Base-by-base conservation (phyloP, 2,329 filamentous ascomycete genomes). In the Aspergillus eucalypticola region DNA sequence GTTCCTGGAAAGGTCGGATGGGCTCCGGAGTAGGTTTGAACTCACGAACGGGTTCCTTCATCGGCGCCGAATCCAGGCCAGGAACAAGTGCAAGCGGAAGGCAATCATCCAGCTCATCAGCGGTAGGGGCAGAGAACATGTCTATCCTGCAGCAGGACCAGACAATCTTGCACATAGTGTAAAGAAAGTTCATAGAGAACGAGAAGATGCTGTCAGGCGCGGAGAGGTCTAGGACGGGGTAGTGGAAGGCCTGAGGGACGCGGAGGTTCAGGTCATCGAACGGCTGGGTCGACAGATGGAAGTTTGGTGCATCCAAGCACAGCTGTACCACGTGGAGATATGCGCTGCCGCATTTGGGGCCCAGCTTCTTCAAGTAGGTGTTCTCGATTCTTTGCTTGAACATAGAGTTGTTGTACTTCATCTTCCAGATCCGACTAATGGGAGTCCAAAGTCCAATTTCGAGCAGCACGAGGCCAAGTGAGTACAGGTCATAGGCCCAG, bases 391-490 rank as follows among this genome's bases (percentile, higher is more conserved):
- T 79, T 53, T 84, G 78, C 70, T 87, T 87, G 76, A 88, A 88
- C 73, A 86, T 85, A 17, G 79, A 75, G 19, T 85, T 80, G 23
- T 82, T 83, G 70, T 89, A 89, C 69, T 88, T 88, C 62, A 82
- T 77, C 68, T 89, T 89, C 83, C 85, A 88, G 19, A 88, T 71
- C 59, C 84, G 83, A 57, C 82, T 82, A 25, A 88, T 77, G 0
- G 86, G 86, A 29, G 82, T 81, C 86, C 86, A 89, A 3, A 88
- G 73, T 4, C 86, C 86, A 61, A 88, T 83, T 66, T 89, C 86
- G 29, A 89, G 76, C 29, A 89, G 73, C 3, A 88, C 79, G 25
- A 89, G 72, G 2, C 85, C 86, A 2, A 89, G 77, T 42, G 85
- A 84, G 70, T 88, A 88, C 17, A 88, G 75, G 67, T 89, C 86